Percentiles rank a stretch among this genome's conserved stretches.
phyloP scores from a whole-genome alignment of 352 stramenopile species.

The Thraustochytrium striatum region DNA sequence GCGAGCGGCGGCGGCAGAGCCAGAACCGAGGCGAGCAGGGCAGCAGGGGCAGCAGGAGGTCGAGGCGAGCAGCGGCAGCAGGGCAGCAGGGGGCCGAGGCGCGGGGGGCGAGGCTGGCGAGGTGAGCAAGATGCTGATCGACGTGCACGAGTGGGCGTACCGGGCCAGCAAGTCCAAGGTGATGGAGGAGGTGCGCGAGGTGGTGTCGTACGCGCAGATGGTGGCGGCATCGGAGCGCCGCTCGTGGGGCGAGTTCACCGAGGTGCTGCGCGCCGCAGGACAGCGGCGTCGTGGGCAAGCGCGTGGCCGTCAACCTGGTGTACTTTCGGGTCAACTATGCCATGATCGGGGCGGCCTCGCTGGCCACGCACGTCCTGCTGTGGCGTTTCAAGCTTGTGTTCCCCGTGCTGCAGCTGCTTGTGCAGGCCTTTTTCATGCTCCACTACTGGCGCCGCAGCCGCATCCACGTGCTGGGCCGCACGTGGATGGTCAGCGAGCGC shows the following conservation, averaged over 20 bases:
- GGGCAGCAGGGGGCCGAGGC: too few species aligned
- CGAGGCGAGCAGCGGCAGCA: too few species aligned
- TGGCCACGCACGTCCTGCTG: neutral
- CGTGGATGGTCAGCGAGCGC: neutral
- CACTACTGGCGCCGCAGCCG: neutral
- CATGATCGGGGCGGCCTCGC: neutral
- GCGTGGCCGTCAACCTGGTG: slow-evolving; percentile 8
- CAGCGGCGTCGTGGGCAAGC: neutral
- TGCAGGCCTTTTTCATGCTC: slow-evolving; percentile 37
- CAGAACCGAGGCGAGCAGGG: too few species aligned
- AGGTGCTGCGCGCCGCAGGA: neutral
- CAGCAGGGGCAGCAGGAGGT: too few species aligned
- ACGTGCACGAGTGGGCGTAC: neutral
- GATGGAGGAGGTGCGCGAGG: slow-evolving; percentile 37
- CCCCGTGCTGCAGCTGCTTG: neutral
- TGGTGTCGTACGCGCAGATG: slow-evolving; percentile 34
- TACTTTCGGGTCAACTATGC: slow-evolving; percentile 44
- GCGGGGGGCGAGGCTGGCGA: too few species aligned
- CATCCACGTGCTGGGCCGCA: neutral
- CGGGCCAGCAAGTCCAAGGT: neutral
- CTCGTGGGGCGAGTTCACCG: slow-evolving; percentile 11
- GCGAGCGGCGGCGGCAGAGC: too few species aligned
- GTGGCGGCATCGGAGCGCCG: neutral
- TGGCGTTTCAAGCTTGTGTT: neutral
- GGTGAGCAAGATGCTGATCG: neutral